Conservation (phyloP, 352 stramenopile species). For the Globisporangium abappressorium region DNA sequence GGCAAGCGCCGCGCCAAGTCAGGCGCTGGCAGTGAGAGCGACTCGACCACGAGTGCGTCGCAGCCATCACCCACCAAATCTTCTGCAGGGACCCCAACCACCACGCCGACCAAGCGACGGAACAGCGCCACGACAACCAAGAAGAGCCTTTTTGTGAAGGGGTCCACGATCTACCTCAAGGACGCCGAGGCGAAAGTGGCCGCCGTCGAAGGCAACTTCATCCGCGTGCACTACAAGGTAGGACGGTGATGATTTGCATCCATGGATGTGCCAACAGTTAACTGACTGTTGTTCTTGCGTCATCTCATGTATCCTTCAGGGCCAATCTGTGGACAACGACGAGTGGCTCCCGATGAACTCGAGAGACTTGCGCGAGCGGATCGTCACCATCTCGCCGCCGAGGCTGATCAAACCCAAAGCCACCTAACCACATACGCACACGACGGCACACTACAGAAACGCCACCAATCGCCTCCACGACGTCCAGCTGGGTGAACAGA, state of each 20-base stretch:
- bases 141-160: slow-evolving; percentile 49
- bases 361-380: slow-evolving; percentile 40
- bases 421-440: not conserved
- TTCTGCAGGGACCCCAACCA: slow-evolving; percentile 4
- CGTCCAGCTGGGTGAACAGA: too few species aligned
- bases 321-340: slow-evolving; percentile 59
- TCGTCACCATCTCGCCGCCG: slow-evolving; percentile 36
- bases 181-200: slow-evolving; percentile 65
- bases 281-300: not conserved
- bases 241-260: not conserved
- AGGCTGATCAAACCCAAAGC: slow-evolving; percentile 20
- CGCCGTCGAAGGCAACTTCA: slow-evolving; percentile 67
- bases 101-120: slow-evolving; percentile 29
- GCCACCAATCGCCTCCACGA: too few species aligned
- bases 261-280: not conserved
- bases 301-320: slow-evolving; percentile 21
- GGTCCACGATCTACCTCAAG: slow-evolving; percentile 61
- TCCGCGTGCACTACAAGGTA: slow-evolving; percentile 82
- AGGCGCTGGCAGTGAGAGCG: slow-evolving; percentile 11
- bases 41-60: slow-evolving; percentile 13
- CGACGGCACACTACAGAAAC: too few species aligned
- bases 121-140: slow-evolving; percentile 28
- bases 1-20: slow-evolving; percentile 4
- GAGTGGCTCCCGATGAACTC: slow-evolving; percentile 64
- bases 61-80: slow-evolving; percentile 11